Evolutionary conservation across 352 stramenopile species (phyloP).

Genomic region (Phytophthora sojae): DNA sequence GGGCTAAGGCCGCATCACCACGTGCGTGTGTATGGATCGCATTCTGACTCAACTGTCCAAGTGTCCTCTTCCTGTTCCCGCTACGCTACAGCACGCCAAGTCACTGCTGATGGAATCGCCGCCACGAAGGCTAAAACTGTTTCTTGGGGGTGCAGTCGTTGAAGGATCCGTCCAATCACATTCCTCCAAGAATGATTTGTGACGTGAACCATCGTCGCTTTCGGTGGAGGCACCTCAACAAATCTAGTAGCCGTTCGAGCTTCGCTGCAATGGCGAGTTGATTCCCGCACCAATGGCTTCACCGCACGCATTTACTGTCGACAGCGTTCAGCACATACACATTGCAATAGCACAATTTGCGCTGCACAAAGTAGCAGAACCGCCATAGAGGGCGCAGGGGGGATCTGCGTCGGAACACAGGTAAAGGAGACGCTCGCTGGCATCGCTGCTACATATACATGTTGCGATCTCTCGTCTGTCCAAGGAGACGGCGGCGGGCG

Average conservation of each 20-base stretch:
- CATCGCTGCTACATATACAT: neutral
- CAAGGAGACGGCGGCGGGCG: neutral
- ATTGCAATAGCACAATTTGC: too few relatives aligned
- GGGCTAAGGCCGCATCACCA: neutral
- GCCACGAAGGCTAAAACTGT: neutral
- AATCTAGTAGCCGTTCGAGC: neutral
- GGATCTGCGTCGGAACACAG: neutral
- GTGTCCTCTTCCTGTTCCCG: too few relatives aligned
- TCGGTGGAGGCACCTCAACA: conserved; percentile 20
- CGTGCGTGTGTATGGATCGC: neutral
- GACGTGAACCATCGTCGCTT: neutral
- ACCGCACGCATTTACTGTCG: neutral
- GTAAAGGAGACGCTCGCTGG: conserved; percentile 15
- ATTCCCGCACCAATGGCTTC: neutral
- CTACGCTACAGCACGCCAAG: too few relatives aligned
- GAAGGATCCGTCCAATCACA: neutral
- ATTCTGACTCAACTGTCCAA: too few relatives aligned
- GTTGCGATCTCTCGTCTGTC: conserved; percentile 5
- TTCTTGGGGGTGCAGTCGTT: neutral
- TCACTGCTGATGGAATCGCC: too few relatives aligned
- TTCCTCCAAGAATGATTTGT: neutral
- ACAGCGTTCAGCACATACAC: neutral
- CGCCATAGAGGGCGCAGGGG: neutral
- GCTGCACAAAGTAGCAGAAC: too few relatives aligned
- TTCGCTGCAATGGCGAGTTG: neutral